Evolutionary conservation across 1,284 basidiomycete species (phyloP), one percentile per base, ranked within the genome.

Genomic region (Somion occarium): DNA sequence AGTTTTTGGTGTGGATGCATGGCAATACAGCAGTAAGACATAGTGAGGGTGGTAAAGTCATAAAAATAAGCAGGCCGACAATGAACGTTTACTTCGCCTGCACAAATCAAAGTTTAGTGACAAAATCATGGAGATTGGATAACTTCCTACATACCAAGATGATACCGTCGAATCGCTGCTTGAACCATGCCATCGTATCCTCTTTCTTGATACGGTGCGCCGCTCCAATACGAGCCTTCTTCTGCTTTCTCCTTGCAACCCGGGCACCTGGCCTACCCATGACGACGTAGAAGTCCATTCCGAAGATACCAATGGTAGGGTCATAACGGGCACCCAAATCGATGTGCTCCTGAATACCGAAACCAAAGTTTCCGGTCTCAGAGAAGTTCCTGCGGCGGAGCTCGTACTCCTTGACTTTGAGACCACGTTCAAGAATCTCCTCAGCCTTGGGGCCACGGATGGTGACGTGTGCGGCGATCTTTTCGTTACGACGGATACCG

Each of bases 381-480:
- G 93, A 95, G 79, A 98, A 98, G 87, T 98, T 98, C 72, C 84
- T 83, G 66, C 83, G 80, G 60, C 80, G 76, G 72, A 99, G 79
- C 79, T 99, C 96, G 83, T 99, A 99, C 79, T 99, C 96, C 86
- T 99, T 99, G 68, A 99, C 96, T 79, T 98, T 99, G 70, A 99
- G 82, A 49, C 94, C 96, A 68, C 97, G 93, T 82, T 99, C 97
- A 65, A 99, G 82, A 72, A 97, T 98, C 76, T 99, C 96, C 83
- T 99, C 96, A 49, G 96, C 96, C 78, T 99, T 99, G 66, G 96
- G 96, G 47, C 96, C 96, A 62, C 96, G 93, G 77, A 99, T 97
- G 69, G 96, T 99, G 69, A 99, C 96, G 78, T 99, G 96, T 64
- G 91, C 91, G 52, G 97, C 97, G 69, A 99, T 99, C 86, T 99